Conservation (phyloP, 257 asterid species). For the Solanum peruvianum region DNA sequence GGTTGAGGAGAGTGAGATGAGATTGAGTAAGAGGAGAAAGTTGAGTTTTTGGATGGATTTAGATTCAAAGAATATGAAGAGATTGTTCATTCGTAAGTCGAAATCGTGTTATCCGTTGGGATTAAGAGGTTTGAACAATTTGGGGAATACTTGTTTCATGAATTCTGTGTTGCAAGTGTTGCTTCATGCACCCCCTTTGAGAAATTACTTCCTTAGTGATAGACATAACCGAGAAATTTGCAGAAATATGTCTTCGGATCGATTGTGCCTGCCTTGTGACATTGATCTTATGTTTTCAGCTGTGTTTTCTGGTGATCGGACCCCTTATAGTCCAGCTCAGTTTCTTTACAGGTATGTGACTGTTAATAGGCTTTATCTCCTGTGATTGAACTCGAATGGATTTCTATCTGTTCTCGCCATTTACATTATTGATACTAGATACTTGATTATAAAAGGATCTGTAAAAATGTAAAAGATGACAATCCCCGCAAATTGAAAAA, state of each 20-base stretch:
- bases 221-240: slow-evolving; percentile 67
- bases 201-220: slow-evolving; percentile 82
- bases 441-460: neutral
- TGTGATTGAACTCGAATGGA: neutral
- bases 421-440: neutral
- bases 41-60: slow-evolving; percentile 54
- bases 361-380: neutral
- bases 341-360: slow-evolving; percentile 64
- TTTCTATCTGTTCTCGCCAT: neutral
- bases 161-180: slow-evolving; percentile 87
- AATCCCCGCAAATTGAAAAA: neutral
- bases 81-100: slow-evolving; percentile 28
- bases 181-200: slow-evolving; percentile 83
- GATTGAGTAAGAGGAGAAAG: slow-evolving; percentile 62
- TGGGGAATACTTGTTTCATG: slow-evolving; percentile 91
- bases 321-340: slow-evolving; percentile 84
- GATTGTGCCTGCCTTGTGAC: slow-evolving; percentile 83
- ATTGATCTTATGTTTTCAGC: slow-evolving; percentile 85
- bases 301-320: slow-evolving; percentile 59
- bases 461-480: neutral
- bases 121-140: slow-evolving; percentile 71
- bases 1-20: slow-evolving; percentile 6
- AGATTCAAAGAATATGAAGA: slow-evolving; percentile 28
- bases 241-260: slow-evolving; percentile 36
- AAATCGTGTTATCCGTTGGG: slow-evolving; percentile 67